Evolutionary conservation across 2,329 filamentous ascomycete species (phyloP), one percentile per base, ranked within the genome.

Genomic region (Thermochaetoides dissita): DNA sequence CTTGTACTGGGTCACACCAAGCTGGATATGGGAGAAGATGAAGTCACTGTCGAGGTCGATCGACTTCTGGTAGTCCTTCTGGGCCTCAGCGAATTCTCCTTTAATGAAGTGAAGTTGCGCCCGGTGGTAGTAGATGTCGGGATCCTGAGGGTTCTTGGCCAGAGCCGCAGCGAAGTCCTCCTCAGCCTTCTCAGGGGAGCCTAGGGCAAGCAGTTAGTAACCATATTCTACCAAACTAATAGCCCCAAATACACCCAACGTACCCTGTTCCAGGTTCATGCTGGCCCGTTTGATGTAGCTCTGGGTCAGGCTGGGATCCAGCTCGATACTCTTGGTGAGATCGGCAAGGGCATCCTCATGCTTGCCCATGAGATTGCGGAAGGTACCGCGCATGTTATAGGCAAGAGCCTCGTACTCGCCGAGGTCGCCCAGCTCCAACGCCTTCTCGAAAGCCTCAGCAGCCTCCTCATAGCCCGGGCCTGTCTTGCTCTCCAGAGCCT

Each of bases 1-100:
- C 79, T 98, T 98, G 72, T 98, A 98, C 66, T 98, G 91, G 39
- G 91, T 98, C 40, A 98, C 91, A 62, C 91, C 91, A 36, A 98
- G 84, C 65, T 98, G 91, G 57, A 98, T 98, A 67, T 98, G 91
- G 7, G 89, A 96, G 74, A 94, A 98, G 68, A 98, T 98, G 65
- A 98, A 98, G 53, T 85, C 80, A 53, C 79, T 76, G 69, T 98
- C 91, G 30, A 98, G 75, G 55, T 98, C 91, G 57, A 98, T 98
- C 3, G 91, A 96, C 68, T 94, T 95, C 63, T 98, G 91, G 68
- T 98, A 98, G 67, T 98, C 91, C 68, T 93, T 94, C 46, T 91
- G 88, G 5, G 91, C 91, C 53, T 93, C 85, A 43, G 81, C 78
- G 53, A 94, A 94, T 60, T 96, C 89, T 43, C 81, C 80, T 55